phyloP scores from a whole-genome alignment of 164 flowering plant species.

The Warburgia ugandensis region DNA sequence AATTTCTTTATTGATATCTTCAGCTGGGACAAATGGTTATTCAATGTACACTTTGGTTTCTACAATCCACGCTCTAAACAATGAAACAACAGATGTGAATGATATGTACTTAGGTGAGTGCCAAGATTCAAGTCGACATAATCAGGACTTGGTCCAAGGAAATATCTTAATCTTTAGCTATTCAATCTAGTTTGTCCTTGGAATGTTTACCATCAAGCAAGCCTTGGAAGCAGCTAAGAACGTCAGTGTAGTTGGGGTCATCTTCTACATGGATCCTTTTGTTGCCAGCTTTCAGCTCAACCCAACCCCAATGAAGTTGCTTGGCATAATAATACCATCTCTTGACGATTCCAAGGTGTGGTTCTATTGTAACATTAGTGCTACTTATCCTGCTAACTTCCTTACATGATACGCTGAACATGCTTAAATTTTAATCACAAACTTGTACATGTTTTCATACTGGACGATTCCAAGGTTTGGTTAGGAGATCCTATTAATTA shows the following conservation, averaged over 20 bases:
- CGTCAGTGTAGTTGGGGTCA: slow-evolving; percentile 80
- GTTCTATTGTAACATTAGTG: not conserved
- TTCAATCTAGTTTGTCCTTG: slow-evolving; percentile 89
- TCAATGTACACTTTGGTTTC: slow-evolving; percentile 56
- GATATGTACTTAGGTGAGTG: slow-evolving; percentile 86
- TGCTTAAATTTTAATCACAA: too few species aligned
- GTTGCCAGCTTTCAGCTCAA: slow-evolving; percentile 89
- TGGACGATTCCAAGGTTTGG: too few species aligned
- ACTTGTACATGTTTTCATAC: too few species aligned
- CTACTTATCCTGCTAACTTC: too few species aligned
- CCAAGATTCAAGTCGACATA: slow-evolving; percentile 65
- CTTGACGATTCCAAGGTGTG: slow-evolving; percentile 86
- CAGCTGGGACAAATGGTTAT: slow-evolving; percentile 68
- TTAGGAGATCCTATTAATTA: too few species aligned
- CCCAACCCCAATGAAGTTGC: slow-evolving; percentile 76
- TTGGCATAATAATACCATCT: slow-evolving; percentile 81
- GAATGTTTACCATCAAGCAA: slow-evolving; percentile 75
- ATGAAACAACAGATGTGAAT: slow-evolving; percentile 34
- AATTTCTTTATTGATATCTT: not conserved
- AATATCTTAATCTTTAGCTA: slow-evolving; percentile 91
- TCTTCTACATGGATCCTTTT: slow-evolving; percentile 93
- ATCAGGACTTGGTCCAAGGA: slow-evolving; percentile 53
- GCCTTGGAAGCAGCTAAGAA: slow-evolving; percentile 75
- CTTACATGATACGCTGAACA: too few species aligned
- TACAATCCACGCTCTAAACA: slow-evolving; percentile 69